Evolutionary conservation across 2,329 filamentous ascomycete genomes (phyloP), one percentile per base, ranked within the genome.

Genomic region (Salinomyces thailandicus): DNA sequence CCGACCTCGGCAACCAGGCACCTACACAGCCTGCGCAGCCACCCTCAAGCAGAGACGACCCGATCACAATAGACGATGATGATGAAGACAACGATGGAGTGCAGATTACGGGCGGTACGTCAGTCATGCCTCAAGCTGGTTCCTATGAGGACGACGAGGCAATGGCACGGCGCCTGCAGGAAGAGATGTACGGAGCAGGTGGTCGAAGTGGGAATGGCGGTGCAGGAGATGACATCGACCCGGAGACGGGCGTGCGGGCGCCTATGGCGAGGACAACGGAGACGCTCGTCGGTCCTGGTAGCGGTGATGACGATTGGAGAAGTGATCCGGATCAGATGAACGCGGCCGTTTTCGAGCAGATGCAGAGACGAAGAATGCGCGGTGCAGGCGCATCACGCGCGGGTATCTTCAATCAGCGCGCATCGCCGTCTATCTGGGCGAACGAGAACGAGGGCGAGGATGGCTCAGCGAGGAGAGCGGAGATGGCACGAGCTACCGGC

Each of bases 181-280:
- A 98, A 54, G 86, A 98, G 61, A 73, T 94, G 55, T 96, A 95
- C 51, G 72, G 63, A 30, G 61, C 46, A 40, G 57, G 53, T 51
- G 22, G 62, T 26, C 65, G 63, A 11, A 63, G 62, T 26, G 64
- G 63, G 43, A 39, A 51, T 57, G 33, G 57, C 19, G 41, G 58
- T 15, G 63, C 57, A 18, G 64, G 59, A 5, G 59, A 41, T 15
- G 39, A 35, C n/a, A 35, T 58, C 16, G 64, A 64, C 42, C 55
- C 66, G 24, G 79, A 79, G 49, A 31, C 20, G 7, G 80, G 70
- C 31, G 79, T 98, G 37, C 73, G 91, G 53, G 91, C 91, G 32
- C 91, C 91, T 6, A 93, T 98, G 61, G 85, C 81, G 31, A 75
- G 85, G 50, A 93, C 83, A 18, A 93, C 85, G 9, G 91, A 98